Percentiles rank a stretch among this genome's conserved stretches.
Conservation (phyloP, 352 stramenopile genomes). For the Phytopythium aichiense region DNA sequence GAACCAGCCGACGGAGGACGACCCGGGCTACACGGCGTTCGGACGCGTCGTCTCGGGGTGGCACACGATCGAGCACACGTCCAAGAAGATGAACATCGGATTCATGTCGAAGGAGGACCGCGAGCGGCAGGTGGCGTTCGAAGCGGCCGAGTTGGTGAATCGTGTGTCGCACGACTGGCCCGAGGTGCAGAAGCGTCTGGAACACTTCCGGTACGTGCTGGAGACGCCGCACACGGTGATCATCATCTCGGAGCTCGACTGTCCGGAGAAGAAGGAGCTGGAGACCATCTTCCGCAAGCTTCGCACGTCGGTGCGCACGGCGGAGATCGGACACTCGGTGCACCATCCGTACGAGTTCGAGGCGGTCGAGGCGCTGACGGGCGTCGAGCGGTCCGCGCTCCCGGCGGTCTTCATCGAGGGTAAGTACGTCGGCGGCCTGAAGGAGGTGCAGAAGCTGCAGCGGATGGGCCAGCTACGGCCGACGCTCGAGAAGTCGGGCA, state of each 20-base stretch:
- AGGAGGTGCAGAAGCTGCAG: conserved; percentile 89
- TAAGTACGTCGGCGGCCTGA: conserved; percentile 92
- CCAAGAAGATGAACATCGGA: conserved; percentile 62
- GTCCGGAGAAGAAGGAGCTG: conserved; percentile 88
- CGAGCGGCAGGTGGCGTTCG: conserved; percentile 60
- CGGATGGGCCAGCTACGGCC: conserved; percentile 75
- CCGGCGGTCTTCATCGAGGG: conserved; percentile 96
- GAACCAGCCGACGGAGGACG: conserved; percentile 59
- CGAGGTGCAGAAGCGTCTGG: conserved; percentile 50
- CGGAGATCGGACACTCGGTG: conserved; percentile 51
- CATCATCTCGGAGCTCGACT: conserved; percentile 94
- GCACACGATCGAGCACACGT: conserved; percentile 72
- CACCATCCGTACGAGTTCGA: conserved; percentile 67
- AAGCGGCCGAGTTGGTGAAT: conserved; percentile 67
- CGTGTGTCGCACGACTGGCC: conserved; percentile 53
- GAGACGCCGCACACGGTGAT: conserved; percentile 87
- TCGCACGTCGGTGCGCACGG: conserved; percentile 46
- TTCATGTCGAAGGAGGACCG: conserved; percentile 69
- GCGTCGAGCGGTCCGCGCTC: conserved; percentile 75
- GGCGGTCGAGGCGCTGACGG: conserved; percentile 86
- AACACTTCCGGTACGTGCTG: conserved; percentile 70
- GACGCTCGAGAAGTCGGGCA: conserved; percentile 79
- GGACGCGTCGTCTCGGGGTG: conserved; percentile 72
- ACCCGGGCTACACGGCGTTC: conserved; percentile 77
- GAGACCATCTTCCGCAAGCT: conserved; percentile 81